Conservation (phyloP, 495 filamentous ascomycete species). For the Penicillium odoratum region DNA sequence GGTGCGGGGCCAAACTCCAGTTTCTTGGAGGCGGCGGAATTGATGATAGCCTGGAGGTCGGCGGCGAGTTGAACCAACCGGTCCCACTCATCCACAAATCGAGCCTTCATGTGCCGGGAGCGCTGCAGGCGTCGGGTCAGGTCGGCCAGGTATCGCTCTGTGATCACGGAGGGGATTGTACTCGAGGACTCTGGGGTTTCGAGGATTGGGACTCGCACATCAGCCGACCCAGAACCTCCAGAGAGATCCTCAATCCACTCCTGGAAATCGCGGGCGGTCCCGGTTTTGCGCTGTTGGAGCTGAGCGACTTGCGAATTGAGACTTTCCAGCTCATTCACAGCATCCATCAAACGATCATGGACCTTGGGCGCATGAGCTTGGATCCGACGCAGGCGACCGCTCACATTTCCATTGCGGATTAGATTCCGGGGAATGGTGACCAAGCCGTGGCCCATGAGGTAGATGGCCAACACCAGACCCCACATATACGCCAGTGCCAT, state of each 20-base stretch:
- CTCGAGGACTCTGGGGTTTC: slow-evolving; percentile 34
- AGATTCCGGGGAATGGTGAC: slow-evolving; percentile 85
- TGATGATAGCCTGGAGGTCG: slow-evolving; percentile 76
- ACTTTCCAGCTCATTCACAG: slow-evolving; percentile 75
- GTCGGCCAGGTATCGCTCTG: slow-evolving; percentile 88
- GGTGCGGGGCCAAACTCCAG: slow-evolving; percentile 69
- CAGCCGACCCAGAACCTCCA: slow-evolving; percentile 68
- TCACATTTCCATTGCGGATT: slow-evolving; percentile 72
- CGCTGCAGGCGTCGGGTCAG: slow-evolving; percentile 77
- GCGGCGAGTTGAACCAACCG: slow-evolving; percentile 68
- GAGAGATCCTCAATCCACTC: slow-evolving; percentile 95
- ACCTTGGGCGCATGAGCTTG: slow-evolving; percentile 77
- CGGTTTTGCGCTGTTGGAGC: slow-evolving; percentile 77
- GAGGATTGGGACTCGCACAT: slow-evolving; percentile 54
- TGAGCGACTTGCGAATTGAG: slow-evolving; percentile 76
- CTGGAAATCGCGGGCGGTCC: slow-evolving; percentile 75
- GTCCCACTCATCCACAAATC: slow-evolving; percentile 87
- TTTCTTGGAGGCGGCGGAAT: slow-evolving; percentile 76
- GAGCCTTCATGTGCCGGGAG: slow-evolving; percentile 75
- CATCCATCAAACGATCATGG: slow-evolving; percentile 86
- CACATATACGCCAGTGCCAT: slow-evolving; percentile 95
- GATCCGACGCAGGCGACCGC: slow-evolving; percentile 66
- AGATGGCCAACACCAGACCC: slow-evolving; percentile 87
- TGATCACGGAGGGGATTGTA: slow-evolving; percentile 75
- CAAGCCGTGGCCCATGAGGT: slow-evolving; percentile 94